Base-by-base conservation (phyloP, 2,329 filamentous ascomycete species). In the Pseudogymnoascus sp. region DNA sequence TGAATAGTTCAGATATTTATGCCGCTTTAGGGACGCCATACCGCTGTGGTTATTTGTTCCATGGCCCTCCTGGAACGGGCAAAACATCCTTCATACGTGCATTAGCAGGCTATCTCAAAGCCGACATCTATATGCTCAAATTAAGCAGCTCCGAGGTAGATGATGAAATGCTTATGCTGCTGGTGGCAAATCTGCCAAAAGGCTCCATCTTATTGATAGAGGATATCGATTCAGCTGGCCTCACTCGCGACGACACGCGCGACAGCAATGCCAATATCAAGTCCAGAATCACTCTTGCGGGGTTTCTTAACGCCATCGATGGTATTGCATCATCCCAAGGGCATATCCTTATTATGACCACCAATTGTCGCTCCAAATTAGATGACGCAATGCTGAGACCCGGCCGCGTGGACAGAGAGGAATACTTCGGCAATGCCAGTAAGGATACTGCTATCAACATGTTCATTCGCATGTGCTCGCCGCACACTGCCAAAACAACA, bases 221-320 rank as follows among this genome's bases (percentile, higher is more conserved):
- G 71, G 87, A 90, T 66, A 87, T 90, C 63, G 87, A 90, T 69
- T 84, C 83, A 1, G 85, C 86, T 2, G 84, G 85, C 1, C 73
- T 89, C 31, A 77, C 78, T 5, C 78, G 83, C 10, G 74, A 75
- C 11, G 67, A 68, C 0, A 65, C 60, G 11, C 16, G 1, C 38
- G 33, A 28, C 50, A 16, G 21, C n/a, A 37, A 10, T 50, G 3
- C 62, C 5, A 62, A 63, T 42, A 11, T 10, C 16, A 10, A 42
- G 16, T 42, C 38, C 8, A 42, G 7, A 42, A 90, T 92, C 67
- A 90, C 88, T 0, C 80, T 94, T 1, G 90, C 89, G 0, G 90
- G 90, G 0, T 80, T 95, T 1, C 81, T 95, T 61, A 95, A 95
- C 73, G 88, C 88, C 64, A 91, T 95, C 65, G 89, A 94, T 69